Conservation (phyloP, 2,329 filamentous ascomycete species). For the Bipolaris cookei region DNA sequence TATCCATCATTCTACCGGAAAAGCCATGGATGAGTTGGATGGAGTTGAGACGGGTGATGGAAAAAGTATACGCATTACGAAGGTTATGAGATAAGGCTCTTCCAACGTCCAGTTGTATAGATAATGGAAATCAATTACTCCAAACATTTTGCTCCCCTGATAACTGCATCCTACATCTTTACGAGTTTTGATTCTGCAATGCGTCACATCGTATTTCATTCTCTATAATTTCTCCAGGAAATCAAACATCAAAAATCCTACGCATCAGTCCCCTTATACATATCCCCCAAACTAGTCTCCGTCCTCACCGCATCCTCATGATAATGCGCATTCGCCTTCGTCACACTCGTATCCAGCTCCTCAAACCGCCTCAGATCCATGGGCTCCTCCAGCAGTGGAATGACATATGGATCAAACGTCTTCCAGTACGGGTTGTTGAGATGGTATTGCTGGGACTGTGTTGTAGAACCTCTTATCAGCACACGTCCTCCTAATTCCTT, state of each 20-base stretch:
- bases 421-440: slow-evolving; percentile 73
- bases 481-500: neutral
- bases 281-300: slow-evolving; percentile 12
- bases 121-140: neutral
- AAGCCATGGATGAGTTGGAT: neutral
- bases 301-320: slow-evolving; percentile 14
- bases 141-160: neutral
- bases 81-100: neutral
- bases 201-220: no score
- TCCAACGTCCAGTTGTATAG: neutral
- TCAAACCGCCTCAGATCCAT: slow-evolving; percentile 74
- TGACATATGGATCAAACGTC: slow-evolving; percentile 76
- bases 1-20: neutral
- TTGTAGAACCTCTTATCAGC: neutral
- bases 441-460: slow-evolving; percentile 53
- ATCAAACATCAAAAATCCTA: no score
- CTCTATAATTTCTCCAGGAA: no score
- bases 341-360: slow-evolving; percentile 60
- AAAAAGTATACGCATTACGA: neutral
- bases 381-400: slow-evolving; percentile 68
- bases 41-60: neutral
- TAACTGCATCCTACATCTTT: no score
- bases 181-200: no score
- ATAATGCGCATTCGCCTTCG: slow-evolving; percentile 7
- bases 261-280: slow-evolving; percentile 17